Evolutionary conservation across 2,329 filamentous ascomycete genomes (phyloP).

Genomic region (Exophiala xenobiotica): DNA sequence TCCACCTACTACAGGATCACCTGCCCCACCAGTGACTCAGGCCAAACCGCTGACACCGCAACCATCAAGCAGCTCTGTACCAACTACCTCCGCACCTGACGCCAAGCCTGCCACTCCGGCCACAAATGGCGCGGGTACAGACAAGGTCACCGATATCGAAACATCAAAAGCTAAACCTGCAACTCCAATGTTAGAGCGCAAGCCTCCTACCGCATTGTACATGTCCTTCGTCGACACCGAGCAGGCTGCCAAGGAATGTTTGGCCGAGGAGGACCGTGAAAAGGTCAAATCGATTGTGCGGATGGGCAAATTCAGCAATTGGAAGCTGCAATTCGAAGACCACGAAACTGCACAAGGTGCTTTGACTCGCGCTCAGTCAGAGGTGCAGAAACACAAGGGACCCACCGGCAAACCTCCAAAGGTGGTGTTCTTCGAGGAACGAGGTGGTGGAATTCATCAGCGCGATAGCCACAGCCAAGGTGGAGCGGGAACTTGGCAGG

Average conservation of each 20-base stretch:
- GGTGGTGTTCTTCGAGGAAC: slow-evolving; percentile 78
- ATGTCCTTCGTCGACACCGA: slow-evolving; percentile 82
- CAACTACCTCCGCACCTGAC: slow-evolving; percentile 31
- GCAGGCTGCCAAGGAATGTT: slow-evolving; percentile 77
- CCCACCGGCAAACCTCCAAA: slow-evolving; percentile 76
- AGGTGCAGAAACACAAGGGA: slow-evolving; percentile 67
- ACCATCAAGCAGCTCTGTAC: slow-evolving; percentile 37
- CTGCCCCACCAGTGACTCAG: slow-evolving; percentile 45
- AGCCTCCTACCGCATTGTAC: slow-evolving; percentile 78
- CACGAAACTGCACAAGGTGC: slow-evolving; percentile 77
- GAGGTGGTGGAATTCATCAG: slow-evolving; percentile 48
- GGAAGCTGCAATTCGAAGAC: slow-evolving; percentile 81
- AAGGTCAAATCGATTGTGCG: slow-evolving; percentile 75
- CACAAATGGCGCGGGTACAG: slow-evolving; percentile 53
- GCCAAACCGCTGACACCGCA: slow-evolving; percentile 54
- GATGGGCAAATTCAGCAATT: slow-evolving; percentile 70
- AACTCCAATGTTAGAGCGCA: slow-evolving; percentile 51
- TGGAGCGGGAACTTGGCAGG: slow-evolving; percentile 58
- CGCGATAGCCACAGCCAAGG: slow-evolving; percentile 35
- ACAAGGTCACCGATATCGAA: slow-evolving; percentile 42
- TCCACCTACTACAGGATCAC: slow-evolving; percentile 38
- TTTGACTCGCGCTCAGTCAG: slow-evolving; percentile 65
- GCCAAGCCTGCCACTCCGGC: slow-evolving; percentile 43
- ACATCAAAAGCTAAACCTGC: slow-evolving; percentile 62
- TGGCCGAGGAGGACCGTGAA: slow-evolving; percentile 75